Conservation (phyloP, 139 green algal species). For the Chlorella ohadii region DNA sequence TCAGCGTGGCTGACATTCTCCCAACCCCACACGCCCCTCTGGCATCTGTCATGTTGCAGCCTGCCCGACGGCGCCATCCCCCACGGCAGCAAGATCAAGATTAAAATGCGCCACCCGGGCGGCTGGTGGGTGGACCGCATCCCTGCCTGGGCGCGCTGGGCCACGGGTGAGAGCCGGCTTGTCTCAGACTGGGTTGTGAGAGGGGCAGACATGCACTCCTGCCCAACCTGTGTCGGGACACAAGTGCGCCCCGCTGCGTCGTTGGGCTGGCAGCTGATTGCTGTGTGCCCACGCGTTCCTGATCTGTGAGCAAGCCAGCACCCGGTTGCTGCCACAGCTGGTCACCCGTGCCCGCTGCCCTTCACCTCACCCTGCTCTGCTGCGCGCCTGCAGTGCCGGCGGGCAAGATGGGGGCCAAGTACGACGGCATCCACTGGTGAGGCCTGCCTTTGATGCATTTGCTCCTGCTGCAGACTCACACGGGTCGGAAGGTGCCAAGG, state of each 20-base stretch:
- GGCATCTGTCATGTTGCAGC: not conserved
- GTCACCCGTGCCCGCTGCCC: not conserved
- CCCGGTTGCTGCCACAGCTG: too few relatives aligned
- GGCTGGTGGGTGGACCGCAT: conserved; percentile 87
- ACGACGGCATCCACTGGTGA: conserved; percentile 91
- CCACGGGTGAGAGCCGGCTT: conserved; percentile 55
- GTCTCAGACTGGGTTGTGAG: too few relatives aligned
- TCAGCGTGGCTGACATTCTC: too few relatives aligned
- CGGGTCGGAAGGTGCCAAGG: too few relatives aligned
- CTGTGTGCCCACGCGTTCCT: not conserved
- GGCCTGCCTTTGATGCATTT: too few relatives aligned
- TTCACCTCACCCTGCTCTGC: too few relatives aligned
- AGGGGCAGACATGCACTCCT: too few relatives aligned
- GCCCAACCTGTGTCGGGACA: too few relatives aligned
- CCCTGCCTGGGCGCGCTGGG: conserved; percentile 88
- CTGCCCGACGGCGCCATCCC: conserved; percentile 70
- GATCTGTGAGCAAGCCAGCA: not conserved
- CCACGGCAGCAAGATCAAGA: conserved; percentile 82
- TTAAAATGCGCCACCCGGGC: conserved; percentile 79
- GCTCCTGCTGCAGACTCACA: too few relatives aligned
- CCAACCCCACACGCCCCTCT: not conserved
- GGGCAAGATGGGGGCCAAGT: conserved; percentile 85
- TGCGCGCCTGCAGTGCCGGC: conserved; percentile 40
- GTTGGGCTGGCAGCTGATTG: not conserved
- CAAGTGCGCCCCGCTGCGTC: too few relatives aligned